A percentile compares a stretch with the other conserved stretches of the same genome.
Conservation (phyloP, 208 protist species). For the Leishmania turanica region DNA sequence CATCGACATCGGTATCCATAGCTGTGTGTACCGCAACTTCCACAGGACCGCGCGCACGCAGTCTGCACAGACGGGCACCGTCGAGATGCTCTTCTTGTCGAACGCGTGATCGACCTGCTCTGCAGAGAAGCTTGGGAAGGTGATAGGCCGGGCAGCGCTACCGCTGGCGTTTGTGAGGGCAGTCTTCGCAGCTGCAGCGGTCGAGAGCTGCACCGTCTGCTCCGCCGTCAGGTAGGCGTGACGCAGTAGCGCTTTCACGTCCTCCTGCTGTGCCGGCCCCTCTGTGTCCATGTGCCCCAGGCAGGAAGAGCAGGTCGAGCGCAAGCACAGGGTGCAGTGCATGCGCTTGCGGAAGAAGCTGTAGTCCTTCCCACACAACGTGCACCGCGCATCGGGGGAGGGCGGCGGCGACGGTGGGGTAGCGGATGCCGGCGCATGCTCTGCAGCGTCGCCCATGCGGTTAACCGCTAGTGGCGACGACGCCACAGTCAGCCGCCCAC, state of each 20-base stretch:
- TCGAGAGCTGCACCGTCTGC: slow-evolving; percentile 17
- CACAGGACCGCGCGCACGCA: slow-evolving; percentile 59
- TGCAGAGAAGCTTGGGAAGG: slow-evolving; percentile 23
- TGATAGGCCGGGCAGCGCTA: neutral
- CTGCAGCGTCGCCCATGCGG: neutral
- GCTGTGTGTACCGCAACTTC: slow-evolving; percentile 43
- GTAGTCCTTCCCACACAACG: slow-evolving; percentile 69
- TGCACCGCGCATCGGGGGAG: slow-evolving; percentile 35
- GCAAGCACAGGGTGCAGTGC: slow-evolving; percentile 69
- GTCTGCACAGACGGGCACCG: slow-evolving; percentile 65
- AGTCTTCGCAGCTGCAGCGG: slow-evolving; percentile 11
- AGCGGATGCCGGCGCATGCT: neutral
- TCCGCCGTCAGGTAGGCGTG: slow-evolving; percentile 31
- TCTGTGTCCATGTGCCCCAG: slow-evolving; percentile 53
- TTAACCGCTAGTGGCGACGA: slow-evolving; percentile 13
- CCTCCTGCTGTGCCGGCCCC: slow-evolving; percentile 30
- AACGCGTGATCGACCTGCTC: slow-evolving; percentile 28
- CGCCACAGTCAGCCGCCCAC: slow-evolving; percentile 7
- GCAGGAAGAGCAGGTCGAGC: slow-evolving; percentile 63
- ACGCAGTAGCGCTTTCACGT: slow-evolving; percentile 37
- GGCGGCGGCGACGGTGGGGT: neutral
- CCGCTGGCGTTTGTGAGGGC: neutral
- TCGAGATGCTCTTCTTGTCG: slow-evolving; percentile 17
- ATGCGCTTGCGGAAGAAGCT: slow-evolving; percentile 70
- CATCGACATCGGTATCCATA: slow-evolving; percentile 76